These are phyloP conservation scores for Narthecium ossifragum DNA, from an alignment of 106 monocot species.

Conservation along the genomic window DNA sequence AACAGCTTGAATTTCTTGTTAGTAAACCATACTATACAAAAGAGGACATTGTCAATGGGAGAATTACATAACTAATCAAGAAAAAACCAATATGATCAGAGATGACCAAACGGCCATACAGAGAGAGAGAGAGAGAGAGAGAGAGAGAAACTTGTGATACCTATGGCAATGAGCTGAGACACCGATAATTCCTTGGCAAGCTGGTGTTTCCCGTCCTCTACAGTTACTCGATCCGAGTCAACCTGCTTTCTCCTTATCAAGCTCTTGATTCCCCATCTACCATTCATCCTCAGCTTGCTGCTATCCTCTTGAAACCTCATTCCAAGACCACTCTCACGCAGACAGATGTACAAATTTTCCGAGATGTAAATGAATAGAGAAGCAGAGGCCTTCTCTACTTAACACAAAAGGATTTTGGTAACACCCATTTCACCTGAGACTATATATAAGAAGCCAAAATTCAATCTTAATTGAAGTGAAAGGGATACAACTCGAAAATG, in stretches of 20 bases:
- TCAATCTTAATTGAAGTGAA: too few relatives aligned
- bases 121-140: background rate
- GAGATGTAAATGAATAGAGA: too few relatives aligned
- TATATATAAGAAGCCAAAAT: too few relatives aligned
- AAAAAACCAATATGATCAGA: background rate
- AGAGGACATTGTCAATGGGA: background rate
- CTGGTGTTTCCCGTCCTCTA: conserved; percentile 19
- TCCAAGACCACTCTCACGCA: background rate
- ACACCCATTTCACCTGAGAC: too few relatives aligned
- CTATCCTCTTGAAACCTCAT: conserved; percentile 22
- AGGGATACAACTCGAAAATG: too few relatives aligned
- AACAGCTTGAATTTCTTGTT: too few relatives aligned
- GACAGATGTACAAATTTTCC: too few relatives aligned
- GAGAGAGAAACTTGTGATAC: conserved; percentile 19
- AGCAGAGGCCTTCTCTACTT: too few relatives aligned
- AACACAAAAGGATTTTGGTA: too few relatives aligned
- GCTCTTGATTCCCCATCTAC: conserved; percentile 26
- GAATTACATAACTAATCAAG: background rate
- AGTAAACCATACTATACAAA: too few relatives aligned
- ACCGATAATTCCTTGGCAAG: conserved; percentile 78
- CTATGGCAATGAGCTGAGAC: conserved; percentile 61
- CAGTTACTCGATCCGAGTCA: conserved; percentile 44
- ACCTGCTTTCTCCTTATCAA: conserved; percentile 77
- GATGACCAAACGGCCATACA: background rate
- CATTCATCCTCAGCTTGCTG: conserved; percentile 5